phyloP scores from a whole-genome alignment of 306 rosid genomes.

The Trifolium repens region DNA sequence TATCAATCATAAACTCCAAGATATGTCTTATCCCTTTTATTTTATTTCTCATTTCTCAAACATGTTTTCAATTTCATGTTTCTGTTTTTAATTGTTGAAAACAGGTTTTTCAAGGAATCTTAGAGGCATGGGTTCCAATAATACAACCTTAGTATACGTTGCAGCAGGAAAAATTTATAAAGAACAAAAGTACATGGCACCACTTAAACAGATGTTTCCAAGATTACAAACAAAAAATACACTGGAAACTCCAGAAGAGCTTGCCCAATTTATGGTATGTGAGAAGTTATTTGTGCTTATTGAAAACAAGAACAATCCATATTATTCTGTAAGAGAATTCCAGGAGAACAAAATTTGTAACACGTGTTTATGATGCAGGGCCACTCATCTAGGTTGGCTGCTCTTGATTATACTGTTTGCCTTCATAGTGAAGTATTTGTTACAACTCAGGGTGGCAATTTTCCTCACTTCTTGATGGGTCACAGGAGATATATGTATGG shows the following conservation, averaged over 20 bases:
- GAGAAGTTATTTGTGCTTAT: slow-evolving; percentile 33
- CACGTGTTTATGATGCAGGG: slow-evolving; percentile 71
- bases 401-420: slow-evolving; percentile 96
- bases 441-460: slow-evolving; percentile 97
- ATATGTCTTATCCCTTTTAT: not conserved
- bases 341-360: slow-evolving; percentile 14
- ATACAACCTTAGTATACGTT: slow-evolving; percentile 79
- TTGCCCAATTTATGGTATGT: slow-evolving; percentile 79
- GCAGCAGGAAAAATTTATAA: slow-evolving; percentile 93
- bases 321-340: slow-evolving; percentile 37
- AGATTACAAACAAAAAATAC: slow-evolving; percentile 84
- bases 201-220: slow-evolving; percentile 96
- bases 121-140: slow-evolving; percentile 98
- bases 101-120: slow-evolving; percentile 59
- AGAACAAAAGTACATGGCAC: slow-evolving; percentile 86
- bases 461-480: slow-evolving; percentile 98
- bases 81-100: slow-evolving; percentile 3
- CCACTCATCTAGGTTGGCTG: slow-evolving; percentile 93
- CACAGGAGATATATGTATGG: slow-evolving; percentile 82
- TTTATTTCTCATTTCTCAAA: slow-evolving; percentile 24
- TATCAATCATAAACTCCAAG: slow-evolving; percentile 32
- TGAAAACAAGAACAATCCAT: slow-evolving; percentile 21
- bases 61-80: not conserved
- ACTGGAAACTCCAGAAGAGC: slow-evolving; percentile 79
- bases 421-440: slow-evolving; percentile 95